A percentile compares a stretch with the other conserved stretches of the same genome.
Conservation (phyloP, 2,329 filamentous ascomycete genomes). For the Talaromyces sp. region DNA sequence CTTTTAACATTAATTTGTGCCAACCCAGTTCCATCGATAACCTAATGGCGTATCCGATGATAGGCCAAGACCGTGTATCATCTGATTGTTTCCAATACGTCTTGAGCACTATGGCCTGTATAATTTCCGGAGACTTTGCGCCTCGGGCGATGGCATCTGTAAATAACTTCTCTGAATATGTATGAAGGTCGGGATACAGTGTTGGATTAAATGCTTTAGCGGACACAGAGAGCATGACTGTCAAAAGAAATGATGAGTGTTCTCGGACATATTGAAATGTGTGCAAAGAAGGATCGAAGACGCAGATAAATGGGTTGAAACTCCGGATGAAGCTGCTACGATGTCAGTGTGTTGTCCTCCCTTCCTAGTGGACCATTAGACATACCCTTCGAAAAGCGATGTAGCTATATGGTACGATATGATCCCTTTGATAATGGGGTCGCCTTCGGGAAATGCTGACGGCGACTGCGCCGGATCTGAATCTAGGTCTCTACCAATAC, state of each 20-base stretch:
- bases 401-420: neutral
- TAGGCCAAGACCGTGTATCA: neutral
- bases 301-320: conserved; percentile 41
- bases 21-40: neutral
- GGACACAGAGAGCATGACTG: conserved; percentile 34
- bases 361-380: neutral
- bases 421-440: neutral
- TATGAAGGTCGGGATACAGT: neutral
- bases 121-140: neutral
- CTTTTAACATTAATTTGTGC: neutral
- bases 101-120: neutral
- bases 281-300: conserved; percentile 38
- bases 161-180: neutral
- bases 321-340: conserved; percentile 35
- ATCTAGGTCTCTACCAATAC: neutral
- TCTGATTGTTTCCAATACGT: neutral
- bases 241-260: conserved; percentile 38
- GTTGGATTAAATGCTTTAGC: conserved; percentile 30
- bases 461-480: neutral
- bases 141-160: neutral
- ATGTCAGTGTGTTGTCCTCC: neutral
- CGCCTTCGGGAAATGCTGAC: neutral
- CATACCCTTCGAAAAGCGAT: neutral
- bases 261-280: conserved; percentile 37
- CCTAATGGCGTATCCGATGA: neutral